Conservation (phyloP, 1,284 basidiomycete genomes). For the Cutaneotrichosporon curvatum region DNA sequence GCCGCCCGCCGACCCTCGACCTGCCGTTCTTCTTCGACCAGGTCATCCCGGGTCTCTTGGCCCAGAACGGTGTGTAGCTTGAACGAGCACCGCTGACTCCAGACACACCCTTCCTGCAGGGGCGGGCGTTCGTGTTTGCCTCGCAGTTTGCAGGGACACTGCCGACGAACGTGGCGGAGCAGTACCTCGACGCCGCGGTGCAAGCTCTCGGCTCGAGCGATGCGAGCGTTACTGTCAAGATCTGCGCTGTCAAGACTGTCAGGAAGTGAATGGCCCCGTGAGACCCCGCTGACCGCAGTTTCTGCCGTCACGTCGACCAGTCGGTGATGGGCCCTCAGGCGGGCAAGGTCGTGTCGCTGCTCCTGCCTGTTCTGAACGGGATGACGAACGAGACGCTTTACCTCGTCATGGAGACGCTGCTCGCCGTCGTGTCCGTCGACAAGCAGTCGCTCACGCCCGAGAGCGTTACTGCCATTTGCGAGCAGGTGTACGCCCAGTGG, state of each 20-base stretch:
- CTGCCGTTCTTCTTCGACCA: constrained; percentile 66
- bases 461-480: constrained; percentile 58
- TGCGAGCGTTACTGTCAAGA: constrained; percentile 74
- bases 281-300: constrained; percentile 29
- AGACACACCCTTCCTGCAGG: constrained; percentile 87
- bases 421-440: constrained; percentile 67
- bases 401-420: constrained; percentile 79
- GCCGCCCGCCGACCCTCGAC: constrained; percentile 61
- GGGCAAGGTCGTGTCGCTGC: constrained; percentile 66
- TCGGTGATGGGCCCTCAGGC: constrained; percentile 59
- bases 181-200: constrained; percentile 80
- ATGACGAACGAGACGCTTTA: constrained; percentile 82
- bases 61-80: constrained; percentile 24
- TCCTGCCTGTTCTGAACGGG: constrained; percentile 72
- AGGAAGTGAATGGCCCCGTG: constrained; percentile 60
- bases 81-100: background rate
- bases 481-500: constrained; percentile 69
- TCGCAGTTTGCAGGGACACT: constrained; percentile 76
- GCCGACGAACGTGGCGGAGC: constrained; percentile 61
- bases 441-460: constrained; percentile 61
- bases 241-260: constrained; percentile 86
- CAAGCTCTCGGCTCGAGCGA: constrained; percentile 68
- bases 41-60: constrained; percentile 69
- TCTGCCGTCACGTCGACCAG: constrained; percentile 50
- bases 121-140: constrained; percentile 88